Percentiles rank a stretch among this genome's conserved stretches.
Evolutionary conservation across 208 protist genomes (phyloP).

Genomic region (Acanthamoeba triangularis): DNA sequence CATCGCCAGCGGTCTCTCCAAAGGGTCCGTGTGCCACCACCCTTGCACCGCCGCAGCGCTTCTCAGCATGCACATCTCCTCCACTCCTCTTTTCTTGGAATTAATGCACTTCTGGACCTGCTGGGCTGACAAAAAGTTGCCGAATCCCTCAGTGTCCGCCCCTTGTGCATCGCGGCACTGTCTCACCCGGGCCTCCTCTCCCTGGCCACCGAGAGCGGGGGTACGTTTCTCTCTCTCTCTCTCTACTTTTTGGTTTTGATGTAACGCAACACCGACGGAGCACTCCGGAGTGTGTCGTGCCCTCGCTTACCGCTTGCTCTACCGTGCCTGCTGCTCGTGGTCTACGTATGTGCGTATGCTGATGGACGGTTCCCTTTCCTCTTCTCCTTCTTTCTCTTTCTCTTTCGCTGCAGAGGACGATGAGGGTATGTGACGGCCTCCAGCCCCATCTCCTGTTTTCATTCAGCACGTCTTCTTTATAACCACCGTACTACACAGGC

Average conservation of each 20-base stretch:
- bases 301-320: neutral
- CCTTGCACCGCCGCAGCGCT: neutral
- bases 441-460: neutral
- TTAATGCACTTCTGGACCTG: neutral
- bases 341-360: neutral
- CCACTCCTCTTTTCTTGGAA: neutral
- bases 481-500: slow-evolving; percentile 55
- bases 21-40: neutral
- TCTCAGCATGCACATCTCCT: neutral
- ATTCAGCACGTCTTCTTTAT: slow-evolving; percentile 26
- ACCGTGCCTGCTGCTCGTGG: too few relatives aligned
- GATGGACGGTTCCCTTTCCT: neutral
- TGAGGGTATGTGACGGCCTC: slow-evolving; percentile 51
- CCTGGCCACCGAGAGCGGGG: neutral
- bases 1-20: neutral
- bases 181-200: slow-evolving; percentile 2
- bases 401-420: slow-evolving; percentile 32
- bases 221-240: neutral
- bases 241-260: neutral
- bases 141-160: neutral
- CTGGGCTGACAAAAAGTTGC: neutral
- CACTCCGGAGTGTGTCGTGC: neutral
- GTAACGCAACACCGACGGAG: too few relatives aligned
- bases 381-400: neutral
- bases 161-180: neutral